Evolutionary conservation across 2,329 filamentous ascomycete species (phyloP), one percentile per base, ranked within the genome.

Genomic region (Trichoderma koningii): DNA sequence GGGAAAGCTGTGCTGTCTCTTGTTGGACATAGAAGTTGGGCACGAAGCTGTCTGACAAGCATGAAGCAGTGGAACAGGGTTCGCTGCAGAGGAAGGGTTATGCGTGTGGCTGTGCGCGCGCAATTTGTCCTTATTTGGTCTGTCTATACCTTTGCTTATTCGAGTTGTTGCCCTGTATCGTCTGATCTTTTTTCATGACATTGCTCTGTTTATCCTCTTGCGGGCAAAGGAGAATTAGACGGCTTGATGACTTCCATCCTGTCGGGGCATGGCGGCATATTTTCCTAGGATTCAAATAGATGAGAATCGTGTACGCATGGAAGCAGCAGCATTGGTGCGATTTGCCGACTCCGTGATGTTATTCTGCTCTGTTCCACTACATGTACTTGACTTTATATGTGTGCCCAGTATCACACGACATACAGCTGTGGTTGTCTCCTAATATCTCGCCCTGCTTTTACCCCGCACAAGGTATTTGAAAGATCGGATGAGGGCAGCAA

Each of bases 21-120:
- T 30, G 50, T 52, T 52, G n/a, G 42, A 45, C 42, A 45, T 28
- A 3, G 14, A 15, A 47, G 55, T 57, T 57, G 59, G 59, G 59
- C 59, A 62, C 41, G 51, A 56, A 55, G 55, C 47, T 53, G 53
- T 62, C 59, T 62, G 59, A 62, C 50, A 47, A 44, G 48, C 57
- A 52, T 38, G 10, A 38, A 38, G 48, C 47, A 17, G 34, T 28
- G 21, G 17, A 28, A 34, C 50, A 53, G 59, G 59, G 59, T 62
- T 38, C 50, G 50, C 59, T 23, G 52, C 59, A 38, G 19, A 55
- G 50, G 42, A 48, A 28, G 38, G 17, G 23, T n/a, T 50, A 21
- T n/a, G 23, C 45, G 48, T 30, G 34, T 38, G 30, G 63, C 19
- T n/a, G 23, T 52, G 28, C 28, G 41, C 7, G 7, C 15, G 28